phyloP scores from a whole-genome alignment of 305 asterid species.

The Solanum hybrid region DNA sequence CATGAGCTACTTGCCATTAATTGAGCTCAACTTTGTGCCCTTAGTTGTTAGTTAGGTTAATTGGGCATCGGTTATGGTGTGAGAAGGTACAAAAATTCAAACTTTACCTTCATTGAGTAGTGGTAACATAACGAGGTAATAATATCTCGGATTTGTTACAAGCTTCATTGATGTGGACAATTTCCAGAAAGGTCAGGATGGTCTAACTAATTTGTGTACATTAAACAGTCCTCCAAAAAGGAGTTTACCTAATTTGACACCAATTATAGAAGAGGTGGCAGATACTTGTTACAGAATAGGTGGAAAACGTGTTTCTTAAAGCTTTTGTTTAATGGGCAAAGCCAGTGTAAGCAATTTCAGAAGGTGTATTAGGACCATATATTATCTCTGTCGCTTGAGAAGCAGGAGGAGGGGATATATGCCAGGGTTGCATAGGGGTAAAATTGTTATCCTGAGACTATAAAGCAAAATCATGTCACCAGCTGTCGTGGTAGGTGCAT shows the following conservation, averaged over 20 bases:
- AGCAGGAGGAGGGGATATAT: not conserved
- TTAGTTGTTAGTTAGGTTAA: not conserved
- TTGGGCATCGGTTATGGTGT: not conserved
- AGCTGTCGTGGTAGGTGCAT: not conserved
- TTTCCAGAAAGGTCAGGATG: not conserved
- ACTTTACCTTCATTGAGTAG: not conserved
- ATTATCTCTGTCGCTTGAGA: not conserved
- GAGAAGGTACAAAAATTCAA: not conserved
- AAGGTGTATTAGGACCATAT: not conserved
- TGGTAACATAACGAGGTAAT: not conserved
- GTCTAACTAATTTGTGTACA: not conserved
- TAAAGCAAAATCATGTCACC: not conserved
- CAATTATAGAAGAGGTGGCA: not conserved
- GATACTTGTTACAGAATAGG: not conserved
- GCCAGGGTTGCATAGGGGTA: not conserved
- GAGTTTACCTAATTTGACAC: not conserved
- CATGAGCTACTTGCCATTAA: not conserved
- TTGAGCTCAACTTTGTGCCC: not conserved
- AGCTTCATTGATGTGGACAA: not conserved
- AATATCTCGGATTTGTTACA: not conserved
- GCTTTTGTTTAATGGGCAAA: not conserved
- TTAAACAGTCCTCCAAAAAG: not conserved
- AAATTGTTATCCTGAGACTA: not conserved
- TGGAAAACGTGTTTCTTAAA: not conserved
- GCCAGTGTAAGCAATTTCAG: not conserved